These are phyloP conservation scores for Arthrinium phaeospermum DNA, from an alignment of 2,329 filamentous ascomycete genomes.

Conservation along the genomic window DNA sequence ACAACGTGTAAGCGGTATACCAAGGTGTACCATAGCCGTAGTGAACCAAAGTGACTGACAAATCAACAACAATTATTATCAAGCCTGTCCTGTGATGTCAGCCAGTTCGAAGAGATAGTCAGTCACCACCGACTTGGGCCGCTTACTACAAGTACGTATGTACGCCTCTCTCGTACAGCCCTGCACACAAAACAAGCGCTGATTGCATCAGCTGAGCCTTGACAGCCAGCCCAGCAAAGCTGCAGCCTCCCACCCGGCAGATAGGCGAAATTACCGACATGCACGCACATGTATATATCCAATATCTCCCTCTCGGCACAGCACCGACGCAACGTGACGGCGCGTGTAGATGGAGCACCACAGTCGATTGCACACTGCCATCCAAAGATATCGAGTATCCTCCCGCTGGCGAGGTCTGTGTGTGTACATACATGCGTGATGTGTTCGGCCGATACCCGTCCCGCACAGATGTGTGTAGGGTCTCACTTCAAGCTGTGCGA, in stretches of 20 bases:
- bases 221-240: not conserved
- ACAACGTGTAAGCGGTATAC: not conserved
- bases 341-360: not conserved
- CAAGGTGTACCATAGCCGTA: not conserved
- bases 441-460: not conserved
- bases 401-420: conserved; percentile 1
- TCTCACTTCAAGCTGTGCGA: conserved; percentile 1
- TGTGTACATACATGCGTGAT: not conserved
- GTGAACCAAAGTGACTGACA: not conserved
- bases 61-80: not conserved
- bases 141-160: not conserved
- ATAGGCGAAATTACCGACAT: conserved; percentile 1
- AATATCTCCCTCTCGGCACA: not conserved
- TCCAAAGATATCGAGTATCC: not conserved
- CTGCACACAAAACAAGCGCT: not conserved
- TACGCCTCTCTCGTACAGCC: not conserved
- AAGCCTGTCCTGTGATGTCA: too few species aligned
- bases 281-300: not conserved
- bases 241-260: not conserved
- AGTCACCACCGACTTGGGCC: not conserved
- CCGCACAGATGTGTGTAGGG: conserved; percentile 2
- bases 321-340: not conserved
- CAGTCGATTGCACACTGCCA: not conserved
- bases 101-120: too few species aligned
- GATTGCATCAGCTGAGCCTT: not conserved